Evolutionary conservation across 2,329 filamentous ascomycete species (phyloP).

Genomic region (Pseudogymnoascus sp.): DNA sequence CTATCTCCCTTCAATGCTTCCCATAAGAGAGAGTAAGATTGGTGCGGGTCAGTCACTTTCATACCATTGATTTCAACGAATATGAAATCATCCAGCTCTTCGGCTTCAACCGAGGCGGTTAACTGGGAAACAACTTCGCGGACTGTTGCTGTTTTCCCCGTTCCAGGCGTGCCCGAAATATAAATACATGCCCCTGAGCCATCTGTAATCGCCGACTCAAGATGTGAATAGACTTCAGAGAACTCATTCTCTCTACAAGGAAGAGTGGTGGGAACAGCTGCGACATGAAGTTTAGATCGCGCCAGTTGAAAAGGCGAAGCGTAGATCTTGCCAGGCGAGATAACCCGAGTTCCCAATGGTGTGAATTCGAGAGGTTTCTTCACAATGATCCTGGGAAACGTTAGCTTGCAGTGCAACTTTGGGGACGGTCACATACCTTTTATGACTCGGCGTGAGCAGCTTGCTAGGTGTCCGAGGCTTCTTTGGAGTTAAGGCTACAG

Average conservation of each 20-base stretch:
- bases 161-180: slow-evolving; percentile 96
- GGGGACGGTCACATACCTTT: slow-evolving; percentile 37
- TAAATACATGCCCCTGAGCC: slow-evolving; percentile 95
- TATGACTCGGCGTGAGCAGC: slow-evolving; percentile 52
- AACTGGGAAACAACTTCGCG: slow-evolving; percentile 87
- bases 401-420: slow-evolving; percentile 1
- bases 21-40: slow-evolving; percentile 92
- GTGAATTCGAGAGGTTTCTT: slow-evolving; percentile 94
- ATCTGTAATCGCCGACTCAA: slow-evolving; percentile 88
- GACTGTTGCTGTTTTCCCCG: slow-evolving; percentile 94
- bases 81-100: slow-evolving; percentile 96
- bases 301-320: slow-evolving; percentile 88
- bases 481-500: slow-evolving; percentile 28
- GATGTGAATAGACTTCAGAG: slow-evolving; percentile 80
- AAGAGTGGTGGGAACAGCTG: slow-evolving; percentile 79
- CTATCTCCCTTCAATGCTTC: slow-evolving; percentile 90
- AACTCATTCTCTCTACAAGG: slow-evolving; percentile 93
- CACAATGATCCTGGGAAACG: slow-evolving; percentile 47
- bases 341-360: slow-evolving; percentile 77
- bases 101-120: slow-evolving; percentile 76
- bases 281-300: slow-evolving; percentile 82
- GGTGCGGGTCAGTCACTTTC: slow-evolving; percentile 97
- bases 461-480: slow-evolving; percentile 34
- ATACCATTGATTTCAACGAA: slow-evolving; percentile 99
- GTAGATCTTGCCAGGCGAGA: slow-evolving; percentile 67